phyloP scores from a whole-genome alignment of 1,284 basidiomycete genomes.

The Melampsora americana region DNA sequence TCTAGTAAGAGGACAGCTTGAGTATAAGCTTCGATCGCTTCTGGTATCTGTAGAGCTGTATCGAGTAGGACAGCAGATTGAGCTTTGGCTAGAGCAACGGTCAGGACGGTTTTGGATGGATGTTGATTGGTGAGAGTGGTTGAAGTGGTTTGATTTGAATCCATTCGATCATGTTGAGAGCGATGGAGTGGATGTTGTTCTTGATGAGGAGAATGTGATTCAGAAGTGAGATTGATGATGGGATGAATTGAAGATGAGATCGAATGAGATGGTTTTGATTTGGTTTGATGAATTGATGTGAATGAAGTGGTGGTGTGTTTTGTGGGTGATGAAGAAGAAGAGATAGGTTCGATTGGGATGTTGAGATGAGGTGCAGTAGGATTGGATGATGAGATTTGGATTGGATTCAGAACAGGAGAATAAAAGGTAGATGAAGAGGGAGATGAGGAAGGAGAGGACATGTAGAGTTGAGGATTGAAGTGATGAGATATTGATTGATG shows the following conservation, averaged over 20 bases:
- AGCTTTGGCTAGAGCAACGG: constrained; percentile 55
- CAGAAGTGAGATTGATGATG: not conserved
- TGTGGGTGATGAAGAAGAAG: not conserved
- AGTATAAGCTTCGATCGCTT: constrained; percentile 55
- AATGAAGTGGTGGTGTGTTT: not conserved
- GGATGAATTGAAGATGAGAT: not conserved
- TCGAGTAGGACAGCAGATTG: constrained; percentile 56
- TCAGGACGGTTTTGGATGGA: constrained; percentile 53
- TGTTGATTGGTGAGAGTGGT: constrained; percentile 46
- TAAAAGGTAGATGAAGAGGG: not conserved
- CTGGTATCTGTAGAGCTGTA: constrained; percentile 54
- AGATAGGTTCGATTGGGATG: too few species aligned
- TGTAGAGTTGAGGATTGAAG: not conserved
- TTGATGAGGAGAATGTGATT: not conserved
- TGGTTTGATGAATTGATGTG: not conserved
- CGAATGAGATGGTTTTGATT: not conserved
- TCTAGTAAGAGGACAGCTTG: constrained; percentile 54
- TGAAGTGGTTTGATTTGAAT: constrained; percentile 1
- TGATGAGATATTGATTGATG: not conserved
- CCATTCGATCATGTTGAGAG: not conserved
- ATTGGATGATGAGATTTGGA: too few species aligned
- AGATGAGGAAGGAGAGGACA: not conserved
- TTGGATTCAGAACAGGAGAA: too few species aligned
- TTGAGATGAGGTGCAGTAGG: too few species aligned
- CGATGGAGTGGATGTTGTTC: not conserved